Evolutionary conservation across 2,329 filamentous ascomycete species (phyloP).

Genomic region (Didymella pomorum): DNA sequence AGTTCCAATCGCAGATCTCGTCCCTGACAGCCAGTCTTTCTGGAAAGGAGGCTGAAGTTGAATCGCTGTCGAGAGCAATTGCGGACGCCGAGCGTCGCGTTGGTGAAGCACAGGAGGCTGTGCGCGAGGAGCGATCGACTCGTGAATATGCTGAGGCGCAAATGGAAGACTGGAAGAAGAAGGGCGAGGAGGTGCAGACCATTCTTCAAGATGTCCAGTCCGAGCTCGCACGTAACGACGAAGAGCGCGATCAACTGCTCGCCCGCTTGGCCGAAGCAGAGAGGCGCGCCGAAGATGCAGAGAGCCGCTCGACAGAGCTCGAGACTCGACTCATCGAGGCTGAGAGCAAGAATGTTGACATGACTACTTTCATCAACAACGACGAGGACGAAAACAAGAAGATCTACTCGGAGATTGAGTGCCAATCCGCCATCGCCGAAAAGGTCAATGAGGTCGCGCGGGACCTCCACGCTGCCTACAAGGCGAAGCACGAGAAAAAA

Average conservation of each 20-base stretch:
- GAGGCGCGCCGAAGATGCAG: constrained; percentile 75
- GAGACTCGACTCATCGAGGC: constrained; percentile 55
- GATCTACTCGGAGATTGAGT: constrained; percentile 52
- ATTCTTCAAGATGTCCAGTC: constrained; percentile 81
- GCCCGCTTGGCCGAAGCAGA: constrained; percentile 77
- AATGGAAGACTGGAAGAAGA: constrained; percentile 82
- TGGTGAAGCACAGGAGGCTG: constrained; percentile 81
- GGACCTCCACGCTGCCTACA: constrained; percentile 92
- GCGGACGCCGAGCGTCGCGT: constrained; percentile 91
- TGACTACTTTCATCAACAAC: constrained; percentile 62
- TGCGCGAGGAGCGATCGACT: constrained; percentile 76
- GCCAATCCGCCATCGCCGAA: constrained; percentile 79
- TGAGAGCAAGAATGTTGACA: constrained; percentile 76
- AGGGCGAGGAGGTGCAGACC: constrained; percentile 84
- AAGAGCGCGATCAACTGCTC: constrained; percentile 81
- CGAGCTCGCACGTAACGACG: constrained; percentile 79
- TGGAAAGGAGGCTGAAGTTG: constrained; percentile 91
- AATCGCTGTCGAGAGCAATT: constrained; percentile 85
- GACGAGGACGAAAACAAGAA: constrained; percentile 49
- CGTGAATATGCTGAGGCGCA: constrained; percentile 78
- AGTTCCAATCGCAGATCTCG: constrained; percentile 90
- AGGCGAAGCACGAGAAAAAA: constrained; percentile 96
- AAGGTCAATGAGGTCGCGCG: constrained; percentile 77
- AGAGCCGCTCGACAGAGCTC: constrained; percentile 77
- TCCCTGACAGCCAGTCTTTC: constrained; percentile 90